Conservation (phyloP, 2,329 filamentous ascomycete genomes). For the Amphichorda felina region DNA sequence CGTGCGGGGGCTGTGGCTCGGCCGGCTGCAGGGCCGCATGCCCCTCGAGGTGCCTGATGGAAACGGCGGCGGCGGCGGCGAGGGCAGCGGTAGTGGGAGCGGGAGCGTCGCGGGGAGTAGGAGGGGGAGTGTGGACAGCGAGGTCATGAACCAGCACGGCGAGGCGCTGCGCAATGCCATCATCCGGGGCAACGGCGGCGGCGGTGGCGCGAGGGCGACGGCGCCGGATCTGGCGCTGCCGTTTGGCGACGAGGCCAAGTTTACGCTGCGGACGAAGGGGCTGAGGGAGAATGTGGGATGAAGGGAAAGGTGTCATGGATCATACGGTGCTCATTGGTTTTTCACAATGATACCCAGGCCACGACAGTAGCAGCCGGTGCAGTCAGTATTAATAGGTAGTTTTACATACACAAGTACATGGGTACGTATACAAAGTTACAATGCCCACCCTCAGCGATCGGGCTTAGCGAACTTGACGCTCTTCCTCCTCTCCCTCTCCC, state of each 20-base stretch:
- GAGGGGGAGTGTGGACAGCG: slow-evolving; percentile 31
- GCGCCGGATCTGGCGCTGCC: slow-evolving; percentile 22
- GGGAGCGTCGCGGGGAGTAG: slow-evolving; percentile 27
- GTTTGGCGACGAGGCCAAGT: slow-evolving; percentile 32
- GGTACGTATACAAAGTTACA: too few relatives aligned
- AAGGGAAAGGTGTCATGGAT: too few relatives aligned
- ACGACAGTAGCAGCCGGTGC: too few relatives aligned
- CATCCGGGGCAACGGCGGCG: slow-evolving; percentile 10
- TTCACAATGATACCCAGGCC: too few relatives aligned
- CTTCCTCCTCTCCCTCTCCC: slow-evolving; percentile 45
- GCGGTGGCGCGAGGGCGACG: slow-evolving; percentile 6
- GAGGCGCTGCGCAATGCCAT: slow-evolving; percentile 28
- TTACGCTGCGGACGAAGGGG: slow-evolving; percentile 44
- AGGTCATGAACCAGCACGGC: slow-evolving; percentile 22
- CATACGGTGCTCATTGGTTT: too few relatives aligned
- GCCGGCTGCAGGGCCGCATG: slow-evolving; percentile 25
- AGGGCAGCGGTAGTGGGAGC: slow-evolving; percentile 8
- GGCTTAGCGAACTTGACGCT: slow-evolving; percentile 50
- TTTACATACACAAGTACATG: too few relatives aligned
- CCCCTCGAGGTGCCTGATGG: slow-evolving; percentile 12
- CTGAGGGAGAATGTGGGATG: slow-evolving; percentile 32
- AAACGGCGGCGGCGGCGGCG: slow-evolving; percentile 7
- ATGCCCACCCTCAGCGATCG: slow-evolving; percentile 13
- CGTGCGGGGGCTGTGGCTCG: slow-evolving; percentile 44
- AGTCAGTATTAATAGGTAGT: too few relatives aligned